Evolutionary conservation across 1,284 basidiomycete genomes (phyloP).

Genomic region (Cryptococcus neoformans): DNA sequence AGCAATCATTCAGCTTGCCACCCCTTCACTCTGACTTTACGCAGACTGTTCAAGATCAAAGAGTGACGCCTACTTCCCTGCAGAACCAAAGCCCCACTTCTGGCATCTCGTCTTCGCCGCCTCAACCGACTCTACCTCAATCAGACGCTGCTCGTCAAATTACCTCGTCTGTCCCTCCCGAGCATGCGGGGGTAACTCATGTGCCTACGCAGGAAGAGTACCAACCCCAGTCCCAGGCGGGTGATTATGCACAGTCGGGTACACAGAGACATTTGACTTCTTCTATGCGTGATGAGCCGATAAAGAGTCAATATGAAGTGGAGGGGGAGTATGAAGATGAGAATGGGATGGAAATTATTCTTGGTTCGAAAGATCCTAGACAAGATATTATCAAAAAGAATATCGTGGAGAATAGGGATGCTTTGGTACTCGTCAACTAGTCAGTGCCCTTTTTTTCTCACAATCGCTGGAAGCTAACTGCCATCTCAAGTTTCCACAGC

Average conservation of each 20-base stretch:
- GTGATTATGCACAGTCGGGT: not conserved
- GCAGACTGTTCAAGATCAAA: not conserved
- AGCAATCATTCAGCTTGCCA: not conserved
- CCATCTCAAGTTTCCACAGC: conserved; percentile 26
- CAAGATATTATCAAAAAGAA: conserved; percentile 38
- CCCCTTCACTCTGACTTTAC: not conserved
- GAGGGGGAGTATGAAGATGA: conserved; percentile 1
- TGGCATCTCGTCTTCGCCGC: not conserved
- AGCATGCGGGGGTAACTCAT: not conserved
- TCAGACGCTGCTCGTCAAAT: not conserved
- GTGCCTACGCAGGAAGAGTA: too few relatives aligned
- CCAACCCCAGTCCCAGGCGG: not conserved
- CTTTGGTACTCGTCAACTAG: conserved; percentile 33
- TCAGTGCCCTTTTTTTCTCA: conserved; percentile 14
- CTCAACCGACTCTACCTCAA: not conserved
- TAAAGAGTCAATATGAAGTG: not conserved
- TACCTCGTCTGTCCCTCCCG: not conserved
- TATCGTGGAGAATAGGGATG: conserved; percentile 25
- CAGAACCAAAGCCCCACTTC: not conserved
- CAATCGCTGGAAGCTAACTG: not conserved
- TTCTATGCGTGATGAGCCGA: conserved; percentile 4
- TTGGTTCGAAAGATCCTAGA: conserved; percentile 37
- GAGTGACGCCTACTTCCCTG: not conserved
- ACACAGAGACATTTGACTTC: conserved; percentile 3
- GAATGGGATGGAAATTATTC: conserved; percentile 6